A percentile compares a stretch with the other conserved stretches of the same genome.
Conservation (phyloP, 2,329 filamentous ascomycete genomes). For the Verticillium nonalfalfae region DNA sequence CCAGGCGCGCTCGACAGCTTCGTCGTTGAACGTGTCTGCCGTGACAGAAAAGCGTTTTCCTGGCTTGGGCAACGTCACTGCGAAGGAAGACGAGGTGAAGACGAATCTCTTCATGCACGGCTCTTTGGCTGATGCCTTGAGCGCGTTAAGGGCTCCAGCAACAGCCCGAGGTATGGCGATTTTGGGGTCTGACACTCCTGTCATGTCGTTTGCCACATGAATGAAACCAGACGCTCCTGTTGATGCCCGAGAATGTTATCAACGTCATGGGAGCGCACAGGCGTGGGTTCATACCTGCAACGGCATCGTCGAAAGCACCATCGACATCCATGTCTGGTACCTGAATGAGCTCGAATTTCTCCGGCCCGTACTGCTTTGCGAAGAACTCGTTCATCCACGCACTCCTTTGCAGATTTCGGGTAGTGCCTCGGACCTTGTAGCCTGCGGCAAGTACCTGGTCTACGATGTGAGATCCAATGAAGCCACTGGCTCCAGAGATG, state of each 20-base stretch:
- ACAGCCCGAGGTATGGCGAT: constrained; percentile 28
- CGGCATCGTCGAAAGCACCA: constrained; percentile 17
- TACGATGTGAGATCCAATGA: constrained; percentile 31
- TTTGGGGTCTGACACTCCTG: constrained; percentile 24
- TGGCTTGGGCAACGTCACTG: constrained; percentile 10
- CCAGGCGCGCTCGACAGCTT: constrained; percentile 24
- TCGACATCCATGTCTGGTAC: constrained; percentile 25
- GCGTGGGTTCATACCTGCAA: constrained; percentile 17
- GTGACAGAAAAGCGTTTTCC: constrained; percentile 14
- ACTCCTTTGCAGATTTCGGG: constrained; percentile 24
- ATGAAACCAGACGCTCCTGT: constrained; percentile 16
- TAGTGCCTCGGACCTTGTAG: constrained; percentile 38
- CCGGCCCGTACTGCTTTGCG: constrained; percentile 22
- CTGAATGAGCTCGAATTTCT: constrained; percentile 23
- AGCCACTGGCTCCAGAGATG: constrained; percentile 34
- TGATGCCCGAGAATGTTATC: not conserved
- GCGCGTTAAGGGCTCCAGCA: constrained; percentile 16
- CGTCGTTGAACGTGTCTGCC: constrained; percentile 26
- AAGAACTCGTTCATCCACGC: constrained; percentile 22
- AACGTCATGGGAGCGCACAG: too few relatives aligned
- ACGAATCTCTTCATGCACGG: constrained; percentile 31
- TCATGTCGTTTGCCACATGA: constrained; percentile 26
- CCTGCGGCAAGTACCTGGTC: constrained; percentile 29
- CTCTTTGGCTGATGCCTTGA: constrained; percentile 26
- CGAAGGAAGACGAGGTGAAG: constrained; percentile 26